Evolutionary conservation across 805 yeast genomes (phyloP), one percentile per base, ranked within the genome.

Genomic region (Komagataella kurtzmanii): DNA sequence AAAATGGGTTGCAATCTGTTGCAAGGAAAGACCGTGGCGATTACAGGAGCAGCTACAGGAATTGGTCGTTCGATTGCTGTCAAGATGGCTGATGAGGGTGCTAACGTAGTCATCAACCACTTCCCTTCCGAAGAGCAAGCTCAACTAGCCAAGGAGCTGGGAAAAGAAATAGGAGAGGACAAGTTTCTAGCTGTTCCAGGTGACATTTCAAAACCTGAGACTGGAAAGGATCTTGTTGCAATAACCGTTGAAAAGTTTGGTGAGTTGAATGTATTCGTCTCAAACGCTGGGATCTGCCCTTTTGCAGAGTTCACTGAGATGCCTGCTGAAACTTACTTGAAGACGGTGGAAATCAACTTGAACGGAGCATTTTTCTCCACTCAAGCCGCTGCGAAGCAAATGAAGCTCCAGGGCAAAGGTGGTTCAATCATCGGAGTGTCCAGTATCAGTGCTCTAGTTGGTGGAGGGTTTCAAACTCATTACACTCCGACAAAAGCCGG

Each of bases 401-500:
- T 74, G 74, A 65, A 63, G 50, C 56, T 58, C 23, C 77, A 73
- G 53, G 75, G 76, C 5, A 67, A 66, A 48, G 76, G 77, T 24
- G 79, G 79, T 1, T 69, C 74, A 12, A 72, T 74, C 51, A 73
- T 74, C 45, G 76, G 74, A 7, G 59, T 72, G 45, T 63, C 71
- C 21, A 64, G 71, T 48, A 70, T 73, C 52, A 65, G 72, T 53
- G 75, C 76, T 0, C 58, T 72, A 7, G 76, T 72, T 6, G 77
- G 76, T 17, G 77, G 77, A 24, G 75, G 69, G 6, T 56, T 58
- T 46, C 77, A 72, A 54, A 67, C 72, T 3, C 76, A 72, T 55
- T 73, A 73, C 57, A 69, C 74, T n/a, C 75, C 76, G 17, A 70
- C 77, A 10, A 73, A 73, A 53, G 75, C 75, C n/a, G 77, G 74